Conservation (phyloP, 2,329 filamentous ascomycete genomes). For the Trichoderma semiorbis region DNA sequence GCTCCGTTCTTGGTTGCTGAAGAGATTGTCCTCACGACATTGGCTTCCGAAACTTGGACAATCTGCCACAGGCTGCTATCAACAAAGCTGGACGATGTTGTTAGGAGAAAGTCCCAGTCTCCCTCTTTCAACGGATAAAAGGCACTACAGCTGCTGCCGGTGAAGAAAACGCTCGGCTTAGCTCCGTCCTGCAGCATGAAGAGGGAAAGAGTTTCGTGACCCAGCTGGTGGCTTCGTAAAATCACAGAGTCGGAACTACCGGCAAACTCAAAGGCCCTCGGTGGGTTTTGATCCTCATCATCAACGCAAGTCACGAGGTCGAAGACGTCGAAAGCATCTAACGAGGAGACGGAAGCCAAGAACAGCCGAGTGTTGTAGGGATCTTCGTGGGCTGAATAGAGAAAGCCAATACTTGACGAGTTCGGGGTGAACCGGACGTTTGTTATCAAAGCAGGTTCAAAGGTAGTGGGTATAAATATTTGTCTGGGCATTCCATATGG, state of each 20-base stretch:
- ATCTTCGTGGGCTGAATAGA: constrained; percentile 27
- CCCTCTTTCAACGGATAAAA: constrained; percentile 29
- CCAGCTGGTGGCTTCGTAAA: constrained; percentile 33
- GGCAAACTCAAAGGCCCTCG: constrained; percentile 34
- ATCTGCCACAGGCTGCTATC: constrained; percentile 39
- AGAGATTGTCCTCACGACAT: constrained; percentile 29
- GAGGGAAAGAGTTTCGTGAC: constrained; percentile 32
- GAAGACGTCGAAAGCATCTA: constrained; percentile 18
- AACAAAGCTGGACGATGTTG: constrained; percentile 37
- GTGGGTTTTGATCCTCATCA: constrained; percentile 25
- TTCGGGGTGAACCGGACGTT: constrained; percentile 38
- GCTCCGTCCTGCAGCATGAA: constrained; percentile 32
- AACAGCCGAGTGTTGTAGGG: constrained; percentile 30
- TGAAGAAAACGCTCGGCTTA: constrained; percentile 26
- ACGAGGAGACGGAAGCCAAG: constrained; percentile 25
- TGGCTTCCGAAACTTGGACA: constrained; percentile 25
- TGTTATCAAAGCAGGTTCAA: constrained; percentile 13
- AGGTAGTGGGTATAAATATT: constrained; percentile 24
- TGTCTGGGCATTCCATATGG: constrained; percentile 23
- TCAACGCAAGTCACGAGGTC: background rate
- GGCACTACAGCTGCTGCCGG: constrained; percentile 27
- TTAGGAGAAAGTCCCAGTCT: constrained; percentile 31
- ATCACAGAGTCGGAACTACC: constrained; percentile 34
- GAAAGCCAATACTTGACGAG: constrained; percentile 35
- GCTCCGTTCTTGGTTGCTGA: constrained; percentile 31